phyloP scores from a whole-genome alignment of 2,329 filamentous ascomycete genomes.

The Neoascochyta sp. region DNA sequence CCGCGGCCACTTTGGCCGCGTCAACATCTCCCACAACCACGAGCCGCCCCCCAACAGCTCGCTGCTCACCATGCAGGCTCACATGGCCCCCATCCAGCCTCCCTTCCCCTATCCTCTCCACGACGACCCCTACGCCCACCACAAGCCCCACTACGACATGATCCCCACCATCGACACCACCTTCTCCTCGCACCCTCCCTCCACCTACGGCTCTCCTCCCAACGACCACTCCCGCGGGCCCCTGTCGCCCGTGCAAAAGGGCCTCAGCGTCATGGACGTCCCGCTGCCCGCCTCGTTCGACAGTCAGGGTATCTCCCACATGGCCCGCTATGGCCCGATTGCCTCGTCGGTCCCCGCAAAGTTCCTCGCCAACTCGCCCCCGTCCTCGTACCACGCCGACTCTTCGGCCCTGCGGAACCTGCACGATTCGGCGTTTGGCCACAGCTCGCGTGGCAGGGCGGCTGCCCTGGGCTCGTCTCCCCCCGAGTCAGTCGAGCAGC shows the following conservation, averaged over 20 bases:
- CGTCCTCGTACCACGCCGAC: conserved; percentile 60
- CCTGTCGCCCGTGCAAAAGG: conserved; percentile 68
- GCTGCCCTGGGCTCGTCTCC: conserved; percentile 50
- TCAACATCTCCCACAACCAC: conserved; percentile 62
- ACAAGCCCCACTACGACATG: conserved; percentile 44
- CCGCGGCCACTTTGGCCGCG: conserved; percentile 61
- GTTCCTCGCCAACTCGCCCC: conserved; percentile 82
- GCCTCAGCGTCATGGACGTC: conserved; percentile 89
- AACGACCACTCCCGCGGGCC: conserved; percentile 66
- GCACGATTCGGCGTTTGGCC: conserved; percentile 65
- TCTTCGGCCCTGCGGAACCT: conserved; percentile 60
- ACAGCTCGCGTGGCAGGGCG: conserved; percentile 60
- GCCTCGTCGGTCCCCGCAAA: conserved; percentile 89
- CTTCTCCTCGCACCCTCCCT: conserved; percentile 56
- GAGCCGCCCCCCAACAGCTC: conserved; percentile 72
- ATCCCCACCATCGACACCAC: conserved; percentile 58
- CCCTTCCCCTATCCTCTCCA: conserved; percentile 40
- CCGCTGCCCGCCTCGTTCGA: conserved; percentile 93
- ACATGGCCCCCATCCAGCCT: conserved; percentile 41
- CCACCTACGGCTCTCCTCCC: conserved; percentile 77
- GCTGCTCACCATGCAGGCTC: conserved; percentile 59
- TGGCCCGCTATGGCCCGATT: conserved; percentile 83
- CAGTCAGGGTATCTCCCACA: conserved; percentile 89
- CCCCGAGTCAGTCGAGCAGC: conserved; percentile 63
- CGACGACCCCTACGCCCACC: conserved; percentile 39